Evolutionary conservation across 208 protist species (phyloP).

Genomic region (Trichomonas vaginalis): DNA sequence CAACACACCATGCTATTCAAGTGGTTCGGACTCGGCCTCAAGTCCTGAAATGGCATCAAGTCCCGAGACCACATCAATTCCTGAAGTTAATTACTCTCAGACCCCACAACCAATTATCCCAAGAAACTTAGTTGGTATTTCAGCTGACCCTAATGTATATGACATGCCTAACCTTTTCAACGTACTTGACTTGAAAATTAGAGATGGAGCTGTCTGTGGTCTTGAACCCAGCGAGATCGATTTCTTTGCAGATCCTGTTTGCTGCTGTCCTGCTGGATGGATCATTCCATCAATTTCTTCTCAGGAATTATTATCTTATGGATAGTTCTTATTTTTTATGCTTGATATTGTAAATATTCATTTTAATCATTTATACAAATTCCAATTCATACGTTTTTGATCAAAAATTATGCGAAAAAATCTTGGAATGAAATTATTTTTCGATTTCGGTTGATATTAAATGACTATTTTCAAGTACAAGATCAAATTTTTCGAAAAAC

Average conservation of each 20-base stretch:
- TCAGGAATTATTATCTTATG: background rate
- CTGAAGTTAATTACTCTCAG: background rate
- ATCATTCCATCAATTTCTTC: background rate
- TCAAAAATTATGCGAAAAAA: background rate
- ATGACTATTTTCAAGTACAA: background rate
- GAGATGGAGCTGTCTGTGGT: background rate
- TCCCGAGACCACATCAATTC: background rate
- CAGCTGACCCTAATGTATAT: background rate
- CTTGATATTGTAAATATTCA: too few relatives aligned
- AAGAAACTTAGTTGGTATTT: background rate
- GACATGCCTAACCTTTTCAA: background rate
- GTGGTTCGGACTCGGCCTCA: background rate
- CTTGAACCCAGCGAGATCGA: background rate
- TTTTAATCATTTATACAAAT: background rate
- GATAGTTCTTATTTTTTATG: too few relatives aligned
- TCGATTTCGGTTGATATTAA: background rate
- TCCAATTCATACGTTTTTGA: background rate
- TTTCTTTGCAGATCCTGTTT: background rate
- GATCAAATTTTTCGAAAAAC: background rate
- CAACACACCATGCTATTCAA: background rate
- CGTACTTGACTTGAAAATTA: background rate
- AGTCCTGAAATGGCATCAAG: background rate
- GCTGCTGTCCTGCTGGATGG: background rate
- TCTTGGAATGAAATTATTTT: background rate
- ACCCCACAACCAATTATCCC: background rate